phyloP scores from a whole-genome alignment of 2,329 filamentous ascomycete species.

The Dothidotthia symphoricarpi region DNA sequence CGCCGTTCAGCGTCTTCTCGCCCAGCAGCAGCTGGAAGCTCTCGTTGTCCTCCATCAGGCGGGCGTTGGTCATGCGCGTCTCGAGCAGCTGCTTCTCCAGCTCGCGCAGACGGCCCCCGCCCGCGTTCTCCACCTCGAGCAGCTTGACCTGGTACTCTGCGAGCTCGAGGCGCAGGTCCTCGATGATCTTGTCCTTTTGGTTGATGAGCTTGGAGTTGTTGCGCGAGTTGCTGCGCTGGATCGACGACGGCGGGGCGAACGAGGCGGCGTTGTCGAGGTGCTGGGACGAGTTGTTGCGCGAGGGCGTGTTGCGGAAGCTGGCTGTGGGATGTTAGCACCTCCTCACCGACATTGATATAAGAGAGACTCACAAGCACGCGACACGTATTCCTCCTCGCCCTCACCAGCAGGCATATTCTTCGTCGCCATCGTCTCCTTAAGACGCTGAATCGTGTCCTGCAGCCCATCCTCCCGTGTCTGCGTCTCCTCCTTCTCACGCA shows the following conservation, averaged over 20 bases:
- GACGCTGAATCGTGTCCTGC: slow-evolving; percentile 81
- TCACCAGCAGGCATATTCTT: slow-evolving; percentile 58
- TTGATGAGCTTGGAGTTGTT: slow-evolving; percentile 87
- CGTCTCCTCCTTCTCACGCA: slow-evolving; percentile 90
- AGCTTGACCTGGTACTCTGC: slow-evolving; percentile 95
- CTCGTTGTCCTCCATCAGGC: slow-evolving; percentile 97
- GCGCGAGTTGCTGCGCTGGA: slow-evolving; percentile 83
- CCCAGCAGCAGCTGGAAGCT: slow-evolving; percentile 93
- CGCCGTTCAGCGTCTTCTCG: slow-evolving; percentile 92
- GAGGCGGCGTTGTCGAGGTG: slow-evolving; percentile 73
- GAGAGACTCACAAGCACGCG: slow-evolving; percentile 52
- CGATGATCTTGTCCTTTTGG: slow-evolving; percentile 96
- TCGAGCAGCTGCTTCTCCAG: slow-evolving; percentile 90
- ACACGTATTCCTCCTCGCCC: slow-evolving; percentile 52
- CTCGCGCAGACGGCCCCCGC: slow-evolving; percentile 81
- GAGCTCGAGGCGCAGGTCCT: slow-evolving; percentile 84
- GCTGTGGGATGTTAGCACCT: slow-evolving; percentile 34
- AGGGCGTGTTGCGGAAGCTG: slow-evolving; percentile 47
- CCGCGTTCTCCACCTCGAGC: slow-evolving; percentile 89
- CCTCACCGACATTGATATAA: slow-evolving; percentile 1
- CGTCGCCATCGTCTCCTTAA: slow-evolving; percentile 86
- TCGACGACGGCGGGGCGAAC: slow-evolving; percentile 81
- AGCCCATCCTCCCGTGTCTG: slow-evolving; percentile 82
- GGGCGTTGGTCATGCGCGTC: slow-evolving; percentile 90
- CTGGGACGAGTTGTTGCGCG: slow-evolving; percentile 54